Evolutionary conservation across 2,329 filamentous ascomycete genomes (phyloP), one percentile per base, ranked within the genome.

Genomic region (Magnaporthales sp.): DNA sequence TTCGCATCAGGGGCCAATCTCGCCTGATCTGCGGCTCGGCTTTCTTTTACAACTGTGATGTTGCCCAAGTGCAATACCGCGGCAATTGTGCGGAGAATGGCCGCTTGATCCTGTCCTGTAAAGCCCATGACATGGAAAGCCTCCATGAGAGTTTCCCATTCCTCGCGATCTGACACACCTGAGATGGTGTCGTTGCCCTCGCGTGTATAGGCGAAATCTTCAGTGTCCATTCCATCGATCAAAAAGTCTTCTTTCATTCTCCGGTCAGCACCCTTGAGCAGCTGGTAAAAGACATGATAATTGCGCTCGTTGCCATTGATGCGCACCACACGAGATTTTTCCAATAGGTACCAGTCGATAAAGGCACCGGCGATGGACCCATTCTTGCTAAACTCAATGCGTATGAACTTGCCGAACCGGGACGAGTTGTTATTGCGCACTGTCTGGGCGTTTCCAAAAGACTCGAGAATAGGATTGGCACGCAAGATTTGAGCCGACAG

Each of bases 391-490:
- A 99, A 97, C 75, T 97, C 93, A 74, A 99, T 99, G 64, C 96
- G 87, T 75, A 99, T 99, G 74, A 99, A 99, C 77, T 99, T 99
- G 75, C 95, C 95, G 74, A 99, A 99, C 70, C 95, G 89, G 5
- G 95, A 99, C 0, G 95, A 99, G 76, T 99, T 99, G 80, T 99
- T 95, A 77, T 99, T 99, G 66, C 95, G 87, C 31, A 99, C 92
- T 0, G 95, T 99, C 76, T 99, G 96, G 1, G 95, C 95, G 75
- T 99, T 99, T 68, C 96, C 96, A 73, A 99, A 99, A 1, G 95
- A 91, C 84, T 99, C 96, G 2, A 99, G 86, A 63, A 99, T 99
- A 0, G 95, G 95, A 75, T 99, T 99, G 68, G 95, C 95, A 61
- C 94, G 88, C 58, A 99, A 81, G 46, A 99, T 99, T 78, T 99